Conservation (phyloP, 176 grass and related monocot genomes). For the Zoysia japonica region DNA sequence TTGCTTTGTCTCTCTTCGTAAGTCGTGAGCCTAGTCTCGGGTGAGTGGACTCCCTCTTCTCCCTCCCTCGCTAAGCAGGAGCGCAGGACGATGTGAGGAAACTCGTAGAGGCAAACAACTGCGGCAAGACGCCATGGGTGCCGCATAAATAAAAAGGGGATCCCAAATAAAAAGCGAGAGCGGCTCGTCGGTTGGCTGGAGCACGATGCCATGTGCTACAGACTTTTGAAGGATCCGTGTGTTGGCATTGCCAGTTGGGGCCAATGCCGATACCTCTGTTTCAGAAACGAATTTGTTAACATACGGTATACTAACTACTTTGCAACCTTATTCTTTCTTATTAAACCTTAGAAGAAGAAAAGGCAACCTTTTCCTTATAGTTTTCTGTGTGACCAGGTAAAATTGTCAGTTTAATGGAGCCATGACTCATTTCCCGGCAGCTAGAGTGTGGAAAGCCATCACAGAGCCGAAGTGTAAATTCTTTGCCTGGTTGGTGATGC, state of each 20-base stretch:
- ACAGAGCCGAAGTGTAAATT: no score
- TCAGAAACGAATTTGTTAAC: neutral
- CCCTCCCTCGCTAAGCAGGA: conserved; percentile 22
- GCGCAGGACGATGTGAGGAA: neutral
- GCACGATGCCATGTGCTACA: conserved; percentile 43
- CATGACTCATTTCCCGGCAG: no score
- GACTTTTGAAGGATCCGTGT: conserved; percentile 32
- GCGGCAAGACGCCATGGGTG: conserved; percentile 39
- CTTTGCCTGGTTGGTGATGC: no score
- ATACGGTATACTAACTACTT: neutral
- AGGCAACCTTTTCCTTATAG: neutral
- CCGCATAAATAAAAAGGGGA: conserved; percentile 57
- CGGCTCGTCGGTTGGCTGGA: conserved; percentile 20
- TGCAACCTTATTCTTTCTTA: neutral
- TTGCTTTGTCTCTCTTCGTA: conserved; percentile 19
- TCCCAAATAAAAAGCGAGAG: neutral
- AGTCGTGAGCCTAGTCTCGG: conserved; percentile 24
- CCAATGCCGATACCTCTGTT: neutral
- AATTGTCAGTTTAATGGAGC: no score
- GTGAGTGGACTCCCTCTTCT: neutral
- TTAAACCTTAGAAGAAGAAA: neutral
- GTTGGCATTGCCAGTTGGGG: conserved; percentile 29
- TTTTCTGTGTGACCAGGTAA: neutral
- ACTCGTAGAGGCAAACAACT: conserved; percentile 31
- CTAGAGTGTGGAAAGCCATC: no score